phyloP scores from a whole-genome alignment of 75 land plant genomes.

The Cupressus sempervirens region DNA sequence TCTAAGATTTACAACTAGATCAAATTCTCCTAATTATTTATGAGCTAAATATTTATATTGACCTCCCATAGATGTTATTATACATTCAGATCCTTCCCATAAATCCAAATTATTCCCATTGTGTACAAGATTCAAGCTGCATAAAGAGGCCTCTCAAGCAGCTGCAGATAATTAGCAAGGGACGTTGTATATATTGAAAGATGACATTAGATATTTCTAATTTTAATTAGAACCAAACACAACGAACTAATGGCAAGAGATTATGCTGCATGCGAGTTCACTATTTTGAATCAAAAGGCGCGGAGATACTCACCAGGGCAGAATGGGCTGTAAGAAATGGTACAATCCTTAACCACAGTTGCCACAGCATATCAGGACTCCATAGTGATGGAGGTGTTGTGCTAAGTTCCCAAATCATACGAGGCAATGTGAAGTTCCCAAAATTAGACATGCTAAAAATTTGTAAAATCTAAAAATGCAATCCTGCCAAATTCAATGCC shows the following conservation, averaged over 20 bases:
- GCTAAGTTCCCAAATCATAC: slow-evolving; percentile 1
- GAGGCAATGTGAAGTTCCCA: background rate
- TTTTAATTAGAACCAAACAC: background rate
- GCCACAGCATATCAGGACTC: slow-evolving; percentile 6
- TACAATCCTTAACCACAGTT: background rate
- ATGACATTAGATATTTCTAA: background rate
- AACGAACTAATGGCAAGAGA: background rate
- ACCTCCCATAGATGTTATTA: background rate
- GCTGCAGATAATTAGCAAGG: background rate
- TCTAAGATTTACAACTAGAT: background rate
- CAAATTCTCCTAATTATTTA: background rate
- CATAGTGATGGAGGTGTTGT: background rate
- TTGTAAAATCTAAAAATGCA: background rate
- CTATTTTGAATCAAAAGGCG: background rate
- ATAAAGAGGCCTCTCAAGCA: background rate
- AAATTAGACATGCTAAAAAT: background rate
- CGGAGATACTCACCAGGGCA: background rate
- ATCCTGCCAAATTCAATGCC: background rate
- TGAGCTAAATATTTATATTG: background rate
- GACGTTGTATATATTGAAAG: background rate
- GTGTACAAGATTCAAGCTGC: background rate
- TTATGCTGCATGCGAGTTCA: background rate
- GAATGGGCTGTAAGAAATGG: slow-evolving; percentile 5
- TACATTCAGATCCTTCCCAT: background rate
- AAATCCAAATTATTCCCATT: background rate